phyloP scores from a whole-genome alignment of 2,329 filamentous ascomycete genomes.

The Helotiales sp. region DNA sequence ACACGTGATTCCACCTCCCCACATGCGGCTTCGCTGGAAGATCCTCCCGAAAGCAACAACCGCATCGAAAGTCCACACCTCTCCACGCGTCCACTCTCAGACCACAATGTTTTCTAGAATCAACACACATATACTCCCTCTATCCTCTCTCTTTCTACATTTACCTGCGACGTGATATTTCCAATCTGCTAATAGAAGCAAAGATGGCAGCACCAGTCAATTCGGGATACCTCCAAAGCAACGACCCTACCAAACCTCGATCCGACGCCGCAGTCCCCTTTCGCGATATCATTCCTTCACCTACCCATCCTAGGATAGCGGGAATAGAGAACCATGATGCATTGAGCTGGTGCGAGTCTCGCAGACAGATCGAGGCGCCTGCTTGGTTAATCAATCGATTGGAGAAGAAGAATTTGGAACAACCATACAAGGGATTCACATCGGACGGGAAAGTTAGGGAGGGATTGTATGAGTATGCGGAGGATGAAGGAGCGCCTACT shows the following conservation, averaged over 20 bases:
- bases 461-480: constrained; percentile 28
- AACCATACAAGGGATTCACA: constrained; percentile 34
- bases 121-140: constrained; percentile 10
- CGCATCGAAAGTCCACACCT: constrained; percentile 10
- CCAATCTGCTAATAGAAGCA: constrained; percentile 10
- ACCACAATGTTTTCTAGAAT: constrained; percentile 15
- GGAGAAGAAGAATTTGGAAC: constrained; percentile 33
- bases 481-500: constrained; percentile 33
- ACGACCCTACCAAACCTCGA: constrained; percentile 29
- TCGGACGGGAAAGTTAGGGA: constrained; percentile 31
- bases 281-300: constrained; percentile 27
- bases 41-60: constrained; percentile 12
- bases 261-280: constrained; percentile 33
- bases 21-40: constrained; percentile 8
- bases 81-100: constrained; percentile 15
- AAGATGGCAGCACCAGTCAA: constrained; percentile 26
- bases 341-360: constrained; percentile 31
- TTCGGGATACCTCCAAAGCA: constrained; percentile 29
- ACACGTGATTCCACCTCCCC: constrained; percentile 14
- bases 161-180: neutral
- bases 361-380: constrained; percentile 32
- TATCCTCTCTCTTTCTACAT: neutral
- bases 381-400: constrained; percentile 34
- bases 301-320: constrained; percentile 28
- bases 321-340: constrained; percentile 32